These are phyloP conservation scores for Marasmius oreades DNA, from an alignment of 1,284 basidiomycete species.

Conservation along the genomic window DNA sequence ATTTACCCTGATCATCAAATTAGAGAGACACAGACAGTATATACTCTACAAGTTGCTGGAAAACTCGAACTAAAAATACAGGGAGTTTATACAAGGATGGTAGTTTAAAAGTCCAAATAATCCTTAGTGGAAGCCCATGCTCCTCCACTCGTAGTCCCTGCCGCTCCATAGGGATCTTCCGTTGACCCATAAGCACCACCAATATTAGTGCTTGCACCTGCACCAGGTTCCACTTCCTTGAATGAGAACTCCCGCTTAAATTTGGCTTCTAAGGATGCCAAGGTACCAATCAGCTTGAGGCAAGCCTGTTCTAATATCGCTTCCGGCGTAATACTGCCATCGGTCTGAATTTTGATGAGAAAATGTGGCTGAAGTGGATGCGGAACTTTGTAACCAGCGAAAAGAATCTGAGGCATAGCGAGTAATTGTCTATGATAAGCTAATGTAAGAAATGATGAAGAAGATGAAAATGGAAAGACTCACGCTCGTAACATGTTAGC, in stretches of 20 bases:
- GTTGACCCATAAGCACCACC: neutral
- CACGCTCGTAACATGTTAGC: conserved; percentile 95
- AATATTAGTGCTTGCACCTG: conserved; percentile 12
- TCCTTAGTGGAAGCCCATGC: neutral
- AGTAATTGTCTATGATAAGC: conserved; percentile 71
- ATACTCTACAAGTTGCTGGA: no score
- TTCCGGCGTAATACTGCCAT: conserved; percentile 82
- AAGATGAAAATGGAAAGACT: conserved; percentile 30
- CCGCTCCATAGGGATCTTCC: neutral
- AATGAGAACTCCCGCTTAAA: conserved; percentile 77
- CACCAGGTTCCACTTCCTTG: conserved; percentile 56
- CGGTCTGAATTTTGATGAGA: conserved; percentile 93
- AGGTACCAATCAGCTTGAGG: conserved; percentile 75
- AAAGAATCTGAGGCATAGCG: conserved; percentile 80
- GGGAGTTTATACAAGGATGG: neutral
- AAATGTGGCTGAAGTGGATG: conserved; percentile 96
- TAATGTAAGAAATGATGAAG: conserved; percentile 1
- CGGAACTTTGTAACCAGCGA: conserved; percentile 97
- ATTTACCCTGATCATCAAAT: no score
- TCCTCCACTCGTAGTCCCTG: neutral
- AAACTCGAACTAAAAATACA: neutral
- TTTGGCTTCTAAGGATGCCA: conserved; percentile 64
- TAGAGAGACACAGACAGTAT: no score
- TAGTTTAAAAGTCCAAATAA: neutral
- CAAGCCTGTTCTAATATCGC: conserved; percentile 85